Base-by-base conservation (phyloP, 176 grass and related monocot species). In the Hyparrhenia diplandra region DNA sequence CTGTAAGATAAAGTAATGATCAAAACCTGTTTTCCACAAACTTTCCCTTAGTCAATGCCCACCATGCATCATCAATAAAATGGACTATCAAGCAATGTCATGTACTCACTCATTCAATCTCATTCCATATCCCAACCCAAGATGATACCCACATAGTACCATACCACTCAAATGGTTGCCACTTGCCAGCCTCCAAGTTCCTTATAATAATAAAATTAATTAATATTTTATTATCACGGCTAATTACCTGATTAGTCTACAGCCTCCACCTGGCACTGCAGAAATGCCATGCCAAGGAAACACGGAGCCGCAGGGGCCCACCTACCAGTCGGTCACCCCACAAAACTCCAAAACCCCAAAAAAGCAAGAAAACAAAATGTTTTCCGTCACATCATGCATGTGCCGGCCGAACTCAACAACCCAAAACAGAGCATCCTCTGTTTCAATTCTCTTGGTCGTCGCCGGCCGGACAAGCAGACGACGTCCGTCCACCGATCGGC, bases 231-330 rank as follows among this genome's bases (percentile, higher is more conserved):
- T 86, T 86, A 82, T 69, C 76, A 14, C 28, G 2, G 32, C 64
- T 86, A 80, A 45, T 74, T 80, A 83, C 54, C 46, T 83, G 41
- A 73, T 73, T 74, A 80, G 21, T 69, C 78, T 87, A 87, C 71
- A 87, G 37, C 63, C 37, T 81, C 77, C 77, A 76, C 72, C 46
- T 82, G 85, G 78, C 85, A 87, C 21, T 73, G n/a, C 51, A 6
- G 46, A 30, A 8, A 49, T 82, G 85, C 85, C 85, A 49, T 82
- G 85, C 85, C 85, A 62, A 69, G 58, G 77, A 68, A 67, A 74
- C 70, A 43, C 85, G 20, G 60, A 74, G 29, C 62, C 28, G 29
- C 32, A 23, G 71, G 71, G 84, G 35, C 84, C 77, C 69, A 13
- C 62, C 71, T 87, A 59, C 65, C 85, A 86, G 70, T 70, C 17